These are phyloP conservation scores for Xylaria sp. DNA, from an alignment of 2,329 filamentous ascomycete genomes.

Conservation along the genomic window DNA sequence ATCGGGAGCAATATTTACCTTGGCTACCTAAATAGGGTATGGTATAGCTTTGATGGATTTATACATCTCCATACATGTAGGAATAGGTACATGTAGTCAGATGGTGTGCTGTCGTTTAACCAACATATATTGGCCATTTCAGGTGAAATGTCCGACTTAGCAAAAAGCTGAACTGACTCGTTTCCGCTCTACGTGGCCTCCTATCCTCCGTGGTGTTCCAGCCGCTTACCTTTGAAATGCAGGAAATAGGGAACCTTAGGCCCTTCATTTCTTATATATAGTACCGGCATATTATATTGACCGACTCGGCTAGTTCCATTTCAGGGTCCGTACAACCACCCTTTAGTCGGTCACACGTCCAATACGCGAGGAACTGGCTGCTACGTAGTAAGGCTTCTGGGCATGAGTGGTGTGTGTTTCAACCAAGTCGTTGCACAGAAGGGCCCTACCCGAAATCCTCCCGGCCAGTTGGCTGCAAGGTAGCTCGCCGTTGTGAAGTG, in stretches of 20 bases:
- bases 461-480: conserved; percentile 29
- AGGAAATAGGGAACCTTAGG: background rate
- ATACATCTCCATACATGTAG: no score
- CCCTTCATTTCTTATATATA: background rate
- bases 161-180: no score
- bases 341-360: conserved; percentile 10
- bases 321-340: conserved; percentile 6
- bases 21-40: no score
- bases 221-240: background rate
- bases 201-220: background rate
- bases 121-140: no score
- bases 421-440: conserved; percentile 29
- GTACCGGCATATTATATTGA: background rate
- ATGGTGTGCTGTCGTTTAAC: no score
- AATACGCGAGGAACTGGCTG: conserved; percentile 18
- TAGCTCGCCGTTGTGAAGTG: conserved; percentile 19
- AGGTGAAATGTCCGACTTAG: no score
- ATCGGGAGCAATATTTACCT: no score
- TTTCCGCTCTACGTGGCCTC: no score
- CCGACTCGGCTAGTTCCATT: background rate
- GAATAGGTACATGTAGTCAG: no score
- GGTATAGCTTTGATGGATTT: no score
- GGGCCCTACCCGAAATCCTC: conserved; percentile 34
- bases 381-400: conserved; percentile 23
- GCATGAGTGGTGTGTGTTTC: conserved; percentile 25